phyloP scores from a whole-genome alignment of 108 stramenopile genomes.

The Skeletonema potamos region DNA sequence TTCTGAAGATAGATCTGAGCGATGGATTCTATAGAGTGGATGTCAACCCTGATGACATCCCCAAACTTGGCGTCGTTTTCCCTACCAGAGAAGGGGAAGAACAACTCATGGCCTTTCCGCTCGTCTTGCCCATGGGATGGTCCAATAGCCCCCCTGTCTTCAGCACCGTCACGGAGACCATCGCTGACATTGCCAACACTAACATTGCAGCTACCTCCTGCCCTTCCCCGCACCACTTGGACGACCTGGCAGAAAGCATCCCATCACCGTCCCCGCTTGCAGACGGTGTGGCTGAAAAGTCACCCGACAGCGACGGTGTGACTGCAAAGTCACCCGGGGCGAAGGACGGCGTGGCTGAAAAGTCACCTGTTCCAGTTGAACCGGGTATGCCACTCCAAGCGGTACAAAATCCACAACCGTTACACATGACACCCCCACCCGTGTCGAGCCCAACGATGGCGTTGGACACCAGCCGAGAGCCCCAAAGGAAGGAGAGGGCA shows the following conservation, averaged over 20 bases:
- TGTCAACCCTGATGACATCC: conserved; percentile 22
- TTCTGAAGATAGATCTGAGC: conserved; percentile 24
- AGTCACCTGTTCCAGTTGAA: too few species aligned
- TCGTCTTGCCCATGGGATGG: conserved; percentile 4
- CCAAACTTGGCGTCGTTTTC: conserved; percentile 33
- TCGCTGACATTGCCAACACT: conserved; percentile 7
- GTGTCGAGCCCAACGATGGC: too few species aligned
- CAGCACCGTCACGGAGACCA: conserved; percentile 13
- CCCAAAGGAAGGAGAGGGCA: too few species aligned
- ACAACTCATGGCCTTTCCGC: conserved; percentile 3
- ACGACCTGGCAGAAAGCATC: not conserved
- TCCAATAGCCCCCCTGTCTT: conserved; percentile 16
- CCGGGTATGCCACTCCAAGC: too few species aligned
- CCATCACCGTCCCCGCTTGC: not conserved
- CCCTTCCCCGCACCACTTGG: conserved; percentile 19
- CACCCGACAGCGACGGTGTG: not conserved
- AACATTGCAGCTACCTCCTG: not conserved
- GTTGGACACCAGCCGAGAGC: too few species aligned
- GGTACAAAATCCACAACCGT: too few species aligned
- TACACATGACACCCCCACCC: too few species aligned
- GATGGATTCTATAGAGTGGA: conserved; percentile 42
- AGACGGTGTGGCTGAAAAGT: not conserved
- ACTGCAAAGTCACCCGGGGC: too few species aligned
- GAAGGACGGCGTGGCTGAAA: too few species aligned
- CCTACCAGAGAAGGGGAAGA: conserved; percentile 7